Evolutionary conservation across 306 rosid species (phyloP).

Genomic region (Gastrolobium bilobum): DNA sequence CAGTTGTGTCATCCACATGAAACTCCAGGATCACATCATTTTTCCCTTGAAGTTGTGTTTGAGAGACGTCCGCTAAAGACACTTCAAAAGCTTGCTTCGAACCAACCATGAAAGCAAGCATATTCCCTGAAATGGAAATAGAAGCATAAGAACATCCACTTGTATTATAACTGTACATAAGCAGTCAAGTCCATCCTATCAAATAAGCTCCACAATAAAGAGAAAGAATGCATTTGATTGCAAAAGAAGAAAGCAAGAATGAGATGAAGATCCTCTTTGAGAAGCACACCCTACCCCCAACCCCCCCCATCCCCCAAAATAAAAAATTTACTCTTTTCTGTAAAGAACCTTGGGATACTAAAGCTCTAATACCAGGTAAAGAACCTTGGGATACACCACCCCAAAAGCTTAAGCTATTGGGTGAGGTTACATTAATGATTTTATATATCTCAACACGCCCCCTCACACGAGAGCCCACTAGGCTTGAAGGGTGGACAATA

Average conservation of each 20-base stretch:
- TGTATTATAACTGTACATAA: background rate
- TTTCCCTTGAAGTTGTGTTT: constrained; percentile 96
- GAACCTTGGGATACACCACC: too few species aligned
- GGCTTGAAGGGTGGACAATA: too few species aligned
- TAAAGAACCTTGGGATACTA: too few species aligned
- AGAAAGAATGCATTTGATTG: constrained; percentile 16
- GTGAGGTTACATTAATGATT: too few species aligned
- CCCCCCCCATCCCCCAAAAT: background rate
- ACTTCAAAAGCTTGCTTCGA: constrained; percentile 98
- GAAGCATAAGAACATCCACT: constrained; percentile 38
- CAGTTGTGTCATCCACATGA: constrained; percentile 97
- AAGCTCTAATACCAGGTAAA: too few species aligned
- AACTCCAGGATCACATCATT: constrained; percentile 94
- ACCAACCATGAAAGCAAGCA: constrained; percentile 90
- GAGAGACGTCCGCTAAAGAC: constrained; percentile 96
- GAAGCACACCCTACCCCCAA: background rate
- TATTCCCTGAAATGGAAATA: constrained; percentile 71
- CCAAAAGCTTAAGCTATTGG: too few species aligned
- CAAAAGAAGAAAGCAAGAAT: constrained; percentile 36
- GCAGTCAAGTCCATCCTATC: constrained; percentile 12
- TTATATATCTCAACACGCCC: too few species aligned
- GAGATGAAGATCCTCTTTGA: constrained; percentile 27
- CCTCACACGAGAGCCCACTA: too few species aligned
- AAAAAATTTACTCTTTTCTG: too few species aligned
- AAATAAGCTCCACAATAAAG: background rate